Evolutionary conservation across 352 stramenopile species (phyloP), one percentile per base, ranked within the genome.

Genomic region (Phytopythium kandeliae): DNA sequence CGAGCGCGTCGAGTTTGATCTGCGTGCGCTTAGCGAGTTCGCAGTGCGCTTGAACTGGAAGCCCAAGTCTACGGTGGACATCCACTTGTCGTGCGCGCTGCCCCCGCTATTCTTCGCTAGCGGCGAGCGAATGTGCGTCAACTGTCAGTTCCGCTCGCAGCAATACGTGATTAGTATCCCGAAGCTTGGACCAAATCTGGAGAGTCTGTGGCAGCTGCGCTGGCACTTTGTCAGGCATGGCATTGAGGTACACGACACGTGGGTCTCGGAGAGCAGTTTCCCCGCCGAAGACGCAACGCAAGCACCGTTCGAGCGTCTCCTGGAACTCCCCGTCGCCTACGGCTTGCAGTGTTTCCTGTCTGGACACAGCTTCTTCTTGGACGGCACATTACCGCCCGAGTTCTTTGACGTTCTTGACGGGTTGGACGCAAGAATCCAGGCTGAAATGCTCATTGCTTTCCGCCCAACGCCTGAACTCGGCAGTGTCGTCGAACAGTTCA

Each of bases 281-380:
- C 47, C 35, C 2, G 33, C 47, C 4, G 33, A 59, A 4, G 19
- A 58, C 7, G 31, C 58, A 37, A 41, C 10, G 0, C 12, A 55
- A 17, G 12, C 48, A 4, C 16, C 42, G 0, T 52, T 50, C 22
- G 53, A 48, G 28, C 37, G 35, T 2, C 22, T 25, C 21, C 72
- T 69, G 40, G 21, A 40, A 33, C 62, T 67, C 9, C 56, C 61
- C 17, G 61, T 82, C 8, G 71, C 69, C 6, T 84, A 84, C 57
- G 72, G 69, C 28, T 40, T 80, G 3, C 67, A 84, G 31, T 84
- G 69, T 30, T 60, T 85, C 36, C 61, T 72, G 17, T 83, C 71
- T 16, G 50, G 71, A 13, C 72, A 71, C 38, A 67, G 67, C 35
- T 51, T 69, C 38, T 81, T 81, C 36, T 74, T 68, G 35, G 74